A percentile compares a stretch with the other conserved stretches of the same genome.
Conservation (phyloP, 768 basidiomycete species). For the Gautieria morchelliformis region DNA sequence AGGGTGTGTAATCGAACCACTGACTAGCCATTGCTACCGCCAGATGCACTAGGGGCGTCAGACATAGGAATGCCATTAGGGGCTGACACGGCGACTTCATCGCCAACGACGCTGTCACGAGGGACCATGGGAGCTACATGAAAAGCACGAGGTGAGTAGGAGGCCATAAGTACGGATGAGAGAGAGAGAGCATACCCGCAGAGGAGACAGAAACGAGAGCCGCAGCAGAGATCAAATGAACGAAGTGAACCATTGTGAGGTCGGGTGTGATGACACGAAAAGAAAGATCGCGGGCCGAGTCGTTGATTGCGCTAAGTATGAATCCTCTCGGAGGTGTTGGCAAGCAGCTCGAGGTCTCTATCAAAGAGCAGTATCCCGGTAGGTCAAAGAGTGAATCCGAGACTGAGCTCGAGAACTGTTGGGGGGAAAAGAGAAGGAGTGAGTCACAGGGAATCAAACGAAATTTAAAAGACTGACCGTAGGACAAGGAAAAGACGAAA, state of each 20-base stretch:
- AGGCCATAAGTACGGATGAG: conserved; percentile 17
- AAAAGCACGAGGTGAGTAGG: background rate
- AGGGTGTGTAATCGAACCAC: background rate
- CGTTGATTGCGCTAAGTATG: no score
- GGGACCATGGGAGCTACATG: background rate
- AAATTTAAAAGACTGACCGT: background rate
- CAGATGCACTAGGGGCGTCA: conserved; percentile 13
- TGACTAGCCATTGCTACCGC: background rate
- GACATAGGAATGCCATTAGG: conserved; percentile 37
- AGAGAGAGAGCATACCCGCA: conserved; percentile 38
- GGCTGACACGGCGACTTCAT: conserved; percentile 33
- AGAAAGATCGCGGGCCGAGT: no score
- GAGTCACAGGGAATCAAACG: conserved; percentile 30
- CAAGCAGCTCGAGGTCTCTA: conserved; percentile 9
- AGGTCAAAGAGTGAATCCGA: conserved; percentile 1
- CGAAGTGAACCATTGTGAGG: conserved; percentile 48
- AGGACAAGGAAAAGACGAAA: conserved; percentile 24
- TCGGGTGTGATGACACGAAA: conserved; percentile 1
- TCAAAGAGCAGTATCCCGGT: conserved; percentile 11
- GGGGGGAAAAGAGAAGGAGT: conserved; percentile 38
- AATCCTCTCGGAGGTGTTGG: conserved; percentile 47
- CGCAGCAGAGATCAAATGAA: conserved; percentile 41
- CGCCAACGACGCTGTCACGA: conserved; percentile 10
- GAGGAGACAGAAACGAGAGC: conserved; percentile 44
- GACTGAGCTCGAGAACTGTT: conserved; percentile 37